phyloP scores from a whole-genome alignment of 1,139 yeast species.

The Yamadazyma buinensis region DNA sequence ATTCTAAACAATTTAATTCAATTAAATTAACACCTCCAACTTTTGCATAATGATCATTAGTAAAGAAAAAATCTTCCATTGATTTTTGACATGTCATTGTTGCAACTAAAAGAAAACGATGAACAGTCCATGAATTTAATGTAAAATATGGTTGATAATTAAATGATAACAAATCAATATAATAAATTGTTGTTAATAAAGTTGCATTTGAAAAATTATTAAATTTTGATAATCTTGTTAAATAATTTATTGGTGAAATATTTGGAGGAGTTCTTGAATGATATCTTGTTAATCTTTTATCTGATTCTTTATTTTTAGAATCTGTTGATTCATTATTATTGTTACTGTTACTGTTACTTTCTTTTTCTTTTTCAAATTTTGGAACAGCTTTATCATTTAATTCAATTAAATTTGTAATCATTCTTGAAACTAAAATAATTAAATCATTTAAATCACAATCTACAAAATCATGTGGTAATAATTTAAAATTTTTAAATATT shows the following conservation, averaged over 20 bases:
- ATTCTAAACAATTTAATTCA: constrained; percentile 83
- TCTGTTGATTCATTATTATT: constrained; percentile 11
- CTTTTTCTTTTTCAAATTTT: constrained; percentile 11
- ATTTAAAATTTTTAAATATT: neutral
- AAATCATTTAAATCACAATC: constrained; percentile 69
- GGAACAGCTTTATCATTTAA: constrained; percentile 62
- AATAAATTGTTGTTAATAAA: constrained; percentile 75
- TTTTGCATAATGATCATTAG: constrained; percentile 89
- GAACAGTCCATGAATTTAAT: constrained; percentile 87
- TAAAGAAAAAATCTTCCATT: constrained; percentile 89
- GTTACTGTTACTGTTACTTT: neutral
- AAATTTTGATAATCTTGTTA: constrained; percentile 74
- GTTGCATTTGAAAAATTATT: constrained; percentile 84
- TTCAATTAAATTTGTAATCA: constrained; percentile 68
- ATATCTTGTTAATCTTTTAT: constrained; percentile 61
- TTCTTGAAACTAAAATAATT: constrained; percentile 67
- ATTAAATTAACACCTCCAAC: constrained; percentile 91
- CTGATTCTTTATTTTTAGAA: constrained; percentile 18
- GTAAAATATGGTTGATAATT: constrained; percentile 76
- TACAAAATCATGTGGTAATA: constrained; percentile 52
- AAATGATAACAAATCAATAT: constrained; percentile 78
- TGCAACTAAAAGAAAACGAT: constrained; percentile 84
- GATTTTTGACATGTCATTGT: constrained; percentile 92
- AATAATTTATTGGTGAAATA: constrained; percentile 75
- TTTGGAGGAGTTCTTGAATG: constrained; percentile 92